These are phyloP conservation scores for Penicillium oxalicum DNA, from an alignment of 2,329 filamentous ascomycete genomes.

Conservation along the genomic window DNA sequence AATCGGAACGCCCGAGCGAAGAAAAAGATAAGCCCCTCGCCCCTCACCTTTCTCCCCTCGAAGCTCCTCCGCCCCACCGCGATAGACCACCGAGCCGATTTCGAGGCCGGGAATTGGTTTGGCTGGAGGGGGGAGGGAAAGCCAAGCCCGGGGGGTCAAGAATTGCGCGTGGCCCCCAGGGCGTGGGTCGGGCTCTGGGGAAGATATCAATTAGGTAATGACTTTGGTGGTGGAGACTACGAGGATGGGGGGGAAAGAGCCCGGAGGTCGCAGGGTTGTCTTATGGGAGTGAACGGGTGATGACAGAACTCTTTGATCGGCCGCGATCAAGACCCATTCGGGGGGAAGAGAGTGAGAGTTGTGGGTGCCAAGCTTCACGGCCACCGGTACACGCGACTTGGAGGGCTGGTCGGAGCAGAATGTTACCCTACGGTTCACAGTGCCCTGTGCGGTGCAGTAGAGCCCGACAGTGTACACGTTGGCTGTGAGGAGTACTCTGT, in stretches of 20 bases:
- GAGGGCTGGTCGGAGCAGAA: too few species aligned
- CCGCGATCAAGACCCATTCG: too few species aligned
- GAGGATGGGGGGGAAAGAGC: neutral
- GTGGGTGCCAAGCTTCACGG: too few species aligned
- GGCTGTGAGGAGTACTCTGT: too few species aligned
- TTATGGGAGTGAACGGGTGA: too few species aligned
- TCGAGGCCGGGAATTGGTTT: neutral
- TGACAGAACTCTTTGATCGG: too few species aligned
- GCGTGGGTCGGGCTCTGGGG: neutral
- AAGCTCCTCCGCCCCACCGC: neutral
- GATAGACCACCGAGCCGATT: neutral
- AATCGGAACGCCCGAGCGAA: neutral
- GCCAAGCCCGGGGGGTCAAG: slow-evolving; percentile 2
- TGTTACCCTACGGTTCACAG: too few species aligned
- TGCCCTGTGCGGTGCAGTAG: too few species aligned
- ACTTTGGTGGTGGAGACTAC: neutral
- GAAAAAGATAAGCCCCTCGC: neutral
- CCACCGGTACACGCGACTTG: too few species aligned
- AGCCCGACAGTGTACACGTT: too few species aligned
- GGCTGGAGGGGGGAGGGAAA: neutral
- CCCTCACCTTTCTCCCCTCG: neutral
- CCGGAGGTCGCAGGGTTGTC: neutral
- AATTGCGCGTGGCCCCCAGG: neutral
- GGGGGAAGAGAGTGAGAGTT: too few species aligned
- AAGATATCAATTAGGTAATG: slow-evolving; percentile 3